Evolutionary conservation across 1,284 basidiomycete genomes (phyloP).

Genomic region (Cutaneotrichosporon sp.): DNA sequence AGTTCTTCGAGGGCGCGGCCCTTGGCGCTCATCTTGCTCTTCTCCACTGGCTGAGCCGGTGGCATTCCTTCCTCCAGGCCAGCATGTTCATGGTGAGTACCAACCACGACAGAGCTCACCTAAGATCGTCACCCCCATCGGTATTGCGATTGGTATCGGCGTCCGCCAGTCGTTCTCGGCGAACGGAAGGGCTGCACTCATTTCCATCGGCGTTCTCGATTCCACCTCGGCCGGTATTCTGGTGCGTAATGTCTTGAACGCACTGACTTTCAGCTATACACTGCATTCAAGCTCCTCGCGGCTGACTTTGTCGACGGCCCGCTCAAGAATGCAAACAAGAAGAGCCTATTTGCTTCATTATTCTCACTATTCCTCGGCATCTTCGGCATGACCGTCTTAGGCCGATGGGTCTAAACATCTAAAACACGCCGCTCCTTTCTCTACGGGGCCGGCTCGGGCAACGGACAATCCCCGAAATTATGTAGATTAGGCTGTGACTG

Average conservation of each 20-base stretch:
- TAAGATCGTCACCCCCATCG: slow-evolving; percentile 30
- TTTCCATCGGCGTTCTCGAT: slow-evolving; percentile 54
- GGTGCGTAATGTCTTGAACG: background rate
- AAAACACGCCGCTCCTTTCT: background rate
- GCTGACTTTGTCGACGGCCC: slow-evolving; percentile 35
- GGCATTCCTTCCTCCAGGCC: slow-evolving; percentile 28
- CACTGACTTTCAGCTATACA: slow-evolving; percentile 29
- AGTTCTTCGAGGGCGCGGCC: slow-evolving; percentile 40
- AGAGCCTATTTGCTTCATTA: slow-evolving; percentile 30
- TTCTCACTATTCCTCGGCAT: slow-evolving; percentile 32
- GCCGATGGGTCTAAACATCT: slow-evolving; percentile 44
- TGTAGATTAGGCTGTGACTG: background rate
- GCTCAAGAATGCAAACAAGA: slow-evolving; percentile 21
- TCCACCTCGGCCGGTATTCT: slow-evolving; percentile 82
- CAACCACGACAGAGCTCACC: background rate
- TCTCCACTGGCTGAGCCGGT: slow-evolving; percentile 21
- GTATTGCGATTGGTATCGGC: slow-evolving; percentile 38
- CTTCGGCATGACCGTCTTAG: slow-evolving; percentile 46
- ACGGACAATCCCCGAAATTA: background rate
- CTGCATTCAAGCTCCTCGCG: slow-evolving; percentile 37
- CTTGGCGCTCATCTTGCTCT: slow-evolving; percentile 38
- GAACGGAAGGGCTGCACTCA: slow-evolving; percentile 37
- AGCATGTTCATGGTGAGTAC: slow-evolving; percentile 28
- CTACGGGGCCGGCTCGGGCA: background rate
- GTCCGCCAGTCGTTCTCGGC: slow-evolving; percentile 37